Percentiles rank a stretch among this genome's conserved stretches.
These are phyloP conservation scores for Leccinum aurantiacum DNA, from an alignment of 768 basidiomycete genomes.

Conservation along the genomic window DNA sequence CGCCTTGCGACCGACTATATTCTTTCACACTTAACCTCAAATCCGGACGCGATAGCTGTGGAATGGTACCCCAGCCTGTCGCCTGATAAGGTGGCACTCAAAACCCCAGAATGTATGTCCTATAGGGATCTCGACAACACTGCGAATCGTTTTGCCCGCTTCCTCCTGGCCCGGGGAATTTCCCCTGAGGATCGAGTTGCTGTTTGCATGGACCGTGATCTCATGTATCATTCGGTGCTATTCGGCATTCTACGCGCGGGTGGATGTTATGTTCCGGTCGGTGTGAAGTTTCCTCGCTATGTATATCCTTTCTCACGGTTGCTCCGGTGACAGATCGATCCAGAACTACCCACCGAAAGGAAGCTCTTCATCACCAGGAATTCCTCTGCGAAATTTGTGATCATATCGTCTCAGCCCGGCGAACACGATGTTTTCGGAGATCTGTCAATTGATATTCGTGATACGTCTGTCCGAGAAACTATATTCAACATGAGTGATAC, in stretches of 20 bases:
- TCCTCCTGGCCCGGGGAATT: slow-evolving; percentile 39
- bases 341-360: slow-evolving; percentile 46
- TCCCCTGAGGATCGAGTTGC: slow-evolving; percentile 42
- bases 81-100: neutral
- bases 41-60: slow-evolving; percentile 20
- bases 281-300: slow-evolving; percentile 13
- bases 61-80: slow-evolving; percentile 23
- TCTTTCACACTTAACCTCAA: slow-evolving; percentile 17
- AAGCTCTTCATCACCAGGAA: slow-evolving; percentile 46
- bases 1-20: slow-evolving; percentile 27
- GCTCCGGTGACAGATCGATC: slow-evolving; percentile 43
- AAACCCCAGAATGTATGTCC: slow-evolving; percentile 14
- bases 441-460: slow-evolving; percentile 20
- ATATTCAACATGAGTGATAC: slow-evolving; percentile 31
- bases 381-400: slow-evolving; percentile 41
- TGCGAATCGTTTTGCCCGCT: slow-evolving; percentile 44
- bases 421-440: slow-evolving; percentile 19
- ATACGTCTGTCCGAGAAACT: slow-evolving; percentile 23
- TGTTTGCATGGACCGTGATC: slow-evolving; percentile 44
- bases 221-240: slow-evolving; percentile 42
- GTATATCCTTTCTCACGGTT: slow-evolving; percentile 1
- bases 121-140: slow-evolving; percentile 37
- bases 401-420: slow-evolving; percentile 31
- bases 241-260: slow-evolving; percentile 48
- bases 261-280: slow-evolving; percentile 52